Conservation (phyloP, 148 eudicot genomes). For the Simmondsia chinensis region DNA sequence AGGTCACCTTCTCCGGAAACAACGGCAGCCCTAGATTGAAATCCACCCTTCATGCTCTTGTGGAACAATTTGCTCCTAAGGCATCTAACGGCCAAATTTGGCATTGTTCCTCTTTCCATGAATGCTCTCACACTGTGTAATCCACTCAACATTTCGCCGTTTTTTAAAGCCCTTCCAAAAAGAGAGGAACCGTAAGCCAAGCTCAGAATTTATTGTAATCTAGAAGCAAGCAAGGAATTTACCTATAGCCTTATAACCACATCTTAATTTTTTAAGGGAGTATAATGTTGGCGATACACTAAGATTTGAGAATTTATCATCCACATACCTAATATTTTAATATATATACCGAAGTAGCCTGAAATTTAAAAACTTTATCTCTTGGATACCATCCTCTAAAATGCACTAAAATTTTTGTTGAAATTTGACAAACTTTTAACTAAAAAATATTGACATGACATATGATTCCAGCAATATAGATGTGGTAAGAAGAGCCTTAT, state of each 20-base stretch:
- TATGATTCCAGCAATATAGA: no score
- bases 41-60: slow-evolving; percentile 19
- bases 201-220: slow-evolving; percentile 6
- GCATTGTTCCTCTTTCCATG: slow-evolving; percentile 23
- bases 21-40: slow-evolving; percentile 41
- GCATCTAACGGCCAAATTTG: slow-evolving; percentile 22
- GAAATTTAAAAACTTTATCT: no score
- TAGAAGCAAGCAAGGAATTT: neutral
- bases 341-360: no score
- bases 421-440: no score
- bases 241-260: neutral
- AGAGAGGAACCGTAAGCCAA: neutral
- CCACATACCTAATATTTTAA: no score
- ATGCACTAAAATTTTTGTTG: no score
- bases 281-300: no score
- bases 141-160: slow-evolving; percentile 33
- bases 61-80: slow-evolving; percentile 24
- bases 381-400: no score
- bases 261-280: no score
- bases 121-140: slow-evolving; percentile 23
- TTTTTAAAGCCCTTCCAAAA: slow-evolving; percentile 25
- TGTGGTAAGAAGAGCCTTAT: no score
- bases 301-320: no score
- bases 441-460: no score
- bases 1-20: slow-evolving; percentile 61